Base-by-base conservation (phyloP, 2,329 filamentous ascomycete species). In the Clarireedia monteithiana region DNA sequence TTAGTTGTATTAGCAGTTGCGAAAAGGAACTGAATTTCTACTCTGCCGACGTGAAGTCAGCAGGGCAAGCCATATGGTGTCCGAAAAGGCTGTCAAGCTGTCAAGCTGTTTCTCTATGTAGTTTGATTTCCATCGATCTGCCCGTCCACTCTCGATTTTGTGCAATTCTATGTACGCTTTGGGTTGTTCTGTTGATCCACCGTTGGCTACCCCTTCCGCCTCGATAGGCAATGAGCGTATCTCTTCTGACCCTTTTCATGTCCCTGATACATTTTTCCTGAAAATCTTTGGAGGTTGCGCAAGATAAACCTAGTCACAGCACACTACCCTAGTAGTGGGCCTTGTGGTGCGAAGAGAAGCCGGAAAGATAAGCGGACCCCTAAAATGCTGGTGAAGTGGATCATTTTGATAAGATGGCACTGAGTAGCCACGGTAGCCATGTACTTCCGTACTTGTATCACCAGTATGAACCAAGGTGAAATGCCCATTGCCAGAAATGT, bases 321-420 rank as follows among this genome's bases (percentile, higher is more conserved):
- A 34, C 30, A 39, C 40, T 9, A 49, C 12, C 7, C 20, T 20
- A 20, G 20, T 20, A 20, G 3, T 20, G 24, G 23, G 17, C 17
- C 12, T 12, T 51, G 38, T 51, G 26, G 26, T 39, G 27, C 53
- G 53, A 55, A 38, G 39, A 55, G 47, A 44, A 55, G 53, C 47
- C 53, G 53, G 53, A 50, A 47, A 40, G 49, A 55, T 55, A 55
- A 55, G 53, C 53, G 53, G 53, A 55, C 53, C 53, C 53, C 47
- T 50, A 50, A 50, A 20, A 26, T 30, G 39, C 39, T 44, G 23
- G n/a, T 24, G 10, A 23, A 44, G 40, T 44, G 40, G 40, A 44
- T 44, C 40, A 44, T 7, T 44, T n/a, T 50, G 47, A 50, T 55
- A 55, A 50, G 38, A 36, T 50, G 38, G 53, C 47, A 50, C 17